These are phyloP conservation scores for Salix arbutifolia DNA, from an alignment of 345 rosid genomes.

Conservation along the genomic window DNA sequence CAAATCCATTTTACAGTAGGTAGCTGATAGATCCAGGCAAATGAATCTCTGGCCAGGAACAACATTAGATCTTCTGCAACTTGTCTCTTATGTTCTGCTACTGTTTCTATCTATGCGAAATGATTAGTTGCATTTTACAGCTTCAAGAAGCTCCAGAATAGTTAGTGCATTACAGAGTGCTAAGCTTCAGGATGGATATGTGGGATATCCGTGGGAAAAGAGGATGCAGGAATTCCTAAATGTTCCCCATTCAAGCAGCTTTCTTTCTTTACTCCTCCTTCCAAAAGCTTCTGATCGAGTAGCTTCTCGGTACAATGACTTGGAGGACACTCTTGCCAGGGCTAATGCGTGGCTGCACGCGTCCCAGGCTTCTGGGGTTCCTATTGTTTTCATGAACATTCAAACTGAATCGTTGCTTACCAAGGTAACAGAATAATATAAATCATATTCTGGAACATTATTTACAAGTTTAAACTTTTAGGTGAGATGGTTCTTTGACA, in stretches of 20 bases:
- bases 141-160: constrained; percentile 70
- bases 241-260: constrained; percentile 73
- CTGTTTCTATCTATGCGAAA: neutral
- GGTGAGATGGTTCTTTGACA: no score
- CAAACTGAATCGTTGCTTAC: constrained; percentile 93
- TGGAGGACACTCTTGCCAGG: constrained; percentile 95
- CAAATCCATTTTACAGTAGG: neutral
- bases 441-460: no score
- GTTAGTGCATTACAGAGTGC: constrained; percentile 61
- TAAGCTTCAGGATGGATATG: constrained; percentile 93
- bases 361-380: constrained; percentile 78
- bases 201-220: constrained; percentile 77
- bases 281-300: constrained; percentile 76
- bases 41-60: neutral
- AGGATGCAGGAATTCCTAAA: constrained; percentile 61
- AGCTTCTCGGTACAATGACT: constrained; percentile 77
- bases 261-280: constrained; percentile 80
- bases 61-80: neutral
- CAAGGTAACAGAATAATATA: no score
- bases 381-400: constrained; percentile 76
- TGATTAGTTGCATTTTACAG: constrained; percentile 35
- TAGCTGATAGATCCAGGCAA: neutral
- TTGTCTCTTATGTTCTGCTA: neutral
- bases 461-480: no score
- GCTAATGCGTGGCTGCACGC: constrained; percentile 86